Evolutionary conservation across 2,329 filamentous ascomycete species (phyloP).

Genomic region (Alternaria solani): DNA sequence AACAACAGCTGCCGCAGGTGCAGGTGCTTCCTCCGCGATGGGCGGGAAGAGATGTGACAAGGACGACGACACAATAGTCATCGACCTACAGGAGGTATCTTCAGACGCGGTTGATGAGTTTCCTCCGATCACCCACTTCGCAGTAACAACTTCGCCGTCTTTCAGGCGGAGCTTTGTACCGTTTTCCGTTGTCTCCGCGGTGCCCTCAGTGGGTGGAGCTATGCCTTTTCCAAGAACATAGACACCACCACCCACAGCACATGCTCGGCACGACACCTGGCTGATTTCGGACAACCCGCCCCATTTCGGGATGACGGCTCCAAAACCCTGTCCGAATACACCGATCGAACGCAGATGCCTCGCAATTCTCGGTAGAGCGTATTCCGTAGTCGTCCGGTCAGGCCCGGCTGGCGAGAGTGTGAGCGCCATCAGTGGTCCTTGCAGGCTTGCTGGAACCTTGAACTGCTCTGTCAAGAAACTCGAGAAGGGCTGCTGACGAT

Average conservation of each 20-base stretch:
- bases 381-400: slow-evolving; percentile 66
- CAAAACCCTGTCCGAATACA: slow-evolving; percentile 86
- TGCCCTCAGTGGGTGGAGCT: slow-evolving; percentile 22
- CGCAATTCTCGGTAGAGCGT: slow-evolving; percentile 76
- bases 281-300: slow-evolving; percentile 87
- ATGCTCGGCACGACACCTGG: slow-evolving; percentile 89
- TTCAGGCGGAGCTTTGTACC: slow-evolving; percentile 61
- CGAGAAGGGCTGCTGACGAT: slow-evolving; percentile 64
- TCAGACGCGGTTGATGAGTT: slow-evolving; percentile 21
- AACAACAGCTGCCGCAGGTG: slow-evolving; percentile 76
- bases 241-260: slow-evolving; percentile 87
- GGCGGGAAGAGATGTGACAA: slow-evolving; percentile 73
- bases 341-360: slow-evolving; percentile 87
- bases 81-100: slow-evolving; percentile 63
- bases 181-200: slow-evolving; percentile 12
- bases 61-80: slow-evolving; percentile 73
- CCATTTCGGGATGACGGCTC: slow-evolving; percentile 91
- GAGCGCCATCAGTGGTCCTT: slow-evolving; percentile 72
- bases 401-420: slow-evolving; percentile 72
- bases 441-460: slow-evolving; percentile 68
- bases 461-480: slow-evolving; percentile 65
- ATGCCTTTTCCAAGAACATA: slow-evolving; percentile 85
- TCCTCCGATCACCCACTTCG: slow-evolving; percentile 63
- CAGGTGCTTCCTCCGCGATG: slow-evolving; percentile 76
- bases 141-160: slow-evolving; percentile 65